Evolutionary conservation across 331 rosid species (phyloP), one percentile per base, ranked within the genome.

Genomic region (Arachis monticola): DNA sequence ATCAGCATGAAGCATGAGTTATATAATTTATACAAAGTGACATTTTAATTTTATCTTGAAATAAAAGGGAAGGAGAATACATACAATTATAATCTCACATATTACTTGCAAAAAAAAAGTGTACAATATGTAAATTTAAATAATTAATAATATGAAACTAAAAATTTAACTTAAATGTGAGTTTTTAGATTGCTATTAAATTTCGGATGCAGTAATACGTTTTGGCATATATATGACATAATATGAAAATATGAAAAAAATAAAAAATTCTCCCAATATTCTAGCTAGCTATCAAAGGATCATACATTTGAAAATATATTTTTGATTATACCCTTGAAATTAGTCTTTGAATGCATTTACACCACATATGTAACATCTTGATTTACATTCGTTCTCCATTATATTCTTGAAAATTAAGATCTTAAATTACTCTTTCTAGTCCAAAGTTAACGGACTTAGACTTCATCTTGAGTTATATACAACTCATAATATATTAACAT

Each of bases 161-260:
- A 30, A 10, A 30, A 14, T 73, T 48, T 46, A 56, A 72, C 42
- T 52, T 42, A 32, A 52, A 17, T 6, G 50, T 7, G 12, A 62
- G 10, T 73, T 42, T 14, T 14, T 61, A 50, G 2, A 63, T 50
- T 10, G 1, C 11, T 63, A 51, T 4, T 5, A 44, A 42, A 56
- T 66, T 7, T 66, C 17, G 58, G 70, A 6, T 27, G 59, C 32
- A 44, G 57, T 12, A 72, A 65, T 52, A 79, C 46, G 57, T 59
- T 73, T 59, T 58, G 66, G 64, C 31, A 50, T 17, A 30, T 67
- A 50, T 30, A 45, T 60, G 17, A n/a, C 30, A 11, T 51, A 60
- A 41, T 46, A 46, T 61, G 45, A 70, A 62, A 55, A 70, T 66
- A 30, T 17, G 14, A 57, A 31, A 38, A 53, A 69, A 13, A 38